Percentiles rank a stretch among this genome's conserved stretches.
phyloP scores from a whole-genome alignment of 768 basidiomycete genomes.

The Pleurotus pulmonarius region DNA sequence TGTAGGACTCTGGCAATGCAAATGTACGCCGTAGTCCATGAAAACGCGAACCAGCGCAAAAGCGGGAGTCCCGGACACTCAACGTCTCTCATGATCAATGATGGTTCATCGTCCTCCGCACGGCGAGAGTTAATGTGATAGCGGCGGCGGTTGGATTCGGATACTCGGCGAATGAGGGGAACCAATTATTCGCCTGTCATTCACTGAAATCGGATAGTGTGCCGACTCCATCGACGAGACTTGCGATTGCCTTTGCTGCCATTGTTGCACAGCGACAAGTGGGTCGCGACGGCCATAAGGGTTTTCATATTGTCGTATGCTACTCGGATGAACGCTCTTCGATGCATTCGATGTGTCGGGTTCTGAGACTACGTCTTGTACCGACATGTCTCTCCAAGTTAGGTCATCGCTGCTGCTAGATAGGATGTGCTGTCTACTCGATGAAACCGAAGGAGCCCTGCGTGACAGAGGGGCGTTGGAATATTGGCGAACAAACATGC shows the following conservation, averaged over 20 bases:
- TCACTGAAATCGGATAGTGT: neutral
- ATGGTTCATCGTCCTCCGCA: no score
- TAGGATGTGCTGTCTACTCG: neutral
- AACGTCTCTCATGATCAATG: no score
- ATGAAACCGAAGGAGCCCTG: neutral
- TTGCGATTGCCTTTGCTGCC: slow-evolving; percentile 3
- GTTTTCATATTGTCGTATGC: neutral
- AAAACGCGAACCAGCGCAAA: no score
- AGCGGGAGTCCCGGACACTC: no score
- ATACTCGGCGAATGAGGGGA: no score
- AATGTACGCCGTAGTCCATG: no score
- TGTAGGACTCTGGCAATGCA: no score
- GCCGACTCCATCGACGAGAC: neutral
- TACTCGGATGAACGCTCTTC: slow-evolving; percentile 1
- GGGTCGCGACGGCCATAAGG: slow-evolving; percentile 1
- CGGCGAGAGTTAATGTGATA: neutral
- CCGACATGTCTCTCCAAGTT: neutral
- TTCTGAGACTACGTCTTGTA: neutral
- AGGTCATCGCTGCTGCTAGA: neutral
- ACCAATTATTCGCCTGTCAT: neutral
- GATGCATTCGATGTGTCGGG: neutral
- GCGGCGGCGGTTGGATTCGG: neutral
- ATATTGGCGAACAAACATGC: neutral
- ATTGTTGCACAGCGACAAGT: neutral
- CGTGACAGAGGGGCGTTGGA: neutral